phyloP scores from a whole-genome alignment of 2,329 filamentous ascomycete species.

The Nemania diffusa region DNA sequence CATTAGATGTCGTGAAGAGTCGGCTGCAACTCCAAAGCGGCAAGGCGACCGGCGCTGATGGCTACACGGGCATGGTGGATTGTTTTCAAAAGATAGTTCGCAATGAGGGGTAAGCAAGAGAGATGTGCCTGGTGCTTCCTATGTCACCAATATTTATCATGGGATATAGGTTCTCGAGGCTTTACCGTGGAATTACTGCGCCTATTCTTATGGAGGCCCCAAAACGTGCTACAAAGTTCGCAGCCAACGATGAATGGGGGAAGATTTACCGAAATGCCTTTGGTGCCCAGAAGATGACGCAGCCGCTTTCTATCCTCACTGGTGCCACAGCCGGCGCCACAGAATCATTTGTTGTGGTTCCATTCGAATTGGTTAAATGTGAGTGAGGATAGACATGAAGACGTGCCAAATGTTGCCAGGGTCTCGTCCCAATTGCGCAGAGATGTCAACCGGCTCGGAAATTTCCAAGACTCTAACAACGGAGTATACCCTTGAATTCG shows the following conservation, averaged over 20 bases:
- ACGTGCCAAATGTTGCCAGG: constrained; percentile 5
- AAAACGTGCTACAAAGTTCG: constrained; percentile 93
- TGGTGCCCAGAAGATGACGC: constrained; percentile 86
- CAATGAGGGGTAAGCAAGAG: constrained; percentile 88
- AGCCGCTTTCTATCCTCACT: constrained; percentile 89
- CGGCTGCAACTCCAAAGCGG: constrained; percentile 93
- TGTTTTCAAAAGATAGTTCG: constrained; percentile 97
- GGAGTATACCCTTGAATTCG: not conserved
- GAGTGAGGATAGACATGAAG: too few species aligned
- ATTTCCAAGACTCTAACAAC: not conserved
- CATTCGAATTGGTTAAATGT: constrained; percentile 84
- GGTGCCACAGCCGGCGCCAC: constrained; percentile 95
- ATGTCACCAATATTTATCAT: constrained; percentile 28
- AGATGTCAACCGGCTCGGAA: not conserved
- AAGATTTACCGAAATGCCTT: constrained; percentile 91
- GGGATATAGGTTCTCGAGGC: constrained; percentile 75
- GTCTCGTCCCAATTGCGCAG: constrained; percentile 7
- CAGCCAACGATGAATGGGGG: constrained; percentile 98
- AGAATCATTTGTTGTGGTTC: constrained; percentile 95
- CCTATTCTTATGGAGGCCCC: constrained; percentile 98
- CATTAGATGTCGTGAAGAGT: constrained; percentile 97
- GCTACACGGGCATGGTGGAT: constrained; percentile 97
- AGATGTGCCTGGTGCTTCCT: not conserved
- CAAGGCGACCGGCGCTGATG: constrained; percentile 76
- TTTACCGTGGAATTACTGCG: constrained; percentile 95